Evolutionary conservation across 2,329 filamentous ascomycete species (phyloP), one percentile per base, ranked within the genome.

Genomic region (Scytalidium sp.): DNA sequence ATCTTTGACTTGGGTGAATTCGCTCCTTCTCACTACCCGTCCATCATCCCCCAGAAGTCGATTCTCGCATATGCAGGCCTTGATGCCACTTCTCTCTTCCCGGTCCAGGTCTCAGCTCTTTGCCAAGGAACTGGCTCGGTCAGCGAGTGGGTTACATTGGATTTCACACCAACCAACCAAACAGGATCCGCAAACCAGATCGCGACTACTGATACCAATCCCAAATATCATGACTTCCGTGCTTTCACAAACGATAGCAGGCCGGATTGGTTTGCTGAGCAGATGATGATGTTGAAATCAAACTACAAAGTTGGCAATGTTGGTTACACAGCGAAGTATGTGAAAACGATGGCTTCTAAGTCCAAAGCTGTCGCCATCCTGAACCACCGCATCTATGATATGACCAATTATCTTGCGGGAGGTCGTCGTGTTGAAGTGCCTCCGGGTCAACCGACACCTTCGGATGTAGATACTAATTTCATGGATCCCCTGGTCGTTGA

Each of bases 151-250:
- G 89, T 99, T n/a, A 86, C 87, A 43, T 78, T 99, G 22, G 87
- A 93, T 67, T 97, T 93, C 71, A 84, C 84, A 56, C 82, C 78
- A 32, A 83, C 82, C 54, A 99, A 99, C 67, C 76, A 85, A 48
- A 82, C 83, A 13, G 86, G 85, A 17, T 79, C 82, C 11, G 81
- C 84, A 19, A 80, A 73, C 19, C 73, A 88, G 20, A 79, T 90
- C 65, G 83, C 78, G 61, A 74, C 70, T 23, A 76, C 79, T 3
- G 92, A 97, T 62, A 56, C 76, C 19, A 96, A 97, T 63, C 75
- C 84, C 19, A 74, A 81, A 54, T 99, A 95, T 66, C 94, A 99
- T 64, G 94, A 99, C 66, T 99, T 99, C 81, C 84, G 94, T 51
- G 84, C 80, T 64, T 91, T 82, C 64, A 90, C 81, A 27, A 90